Evolutionary conservation across 2,329 filamentous ascomycete species (phyloP), one percentile per base, ranked within the genome.

Genomic region (Talaromyces sp.): DNA sequence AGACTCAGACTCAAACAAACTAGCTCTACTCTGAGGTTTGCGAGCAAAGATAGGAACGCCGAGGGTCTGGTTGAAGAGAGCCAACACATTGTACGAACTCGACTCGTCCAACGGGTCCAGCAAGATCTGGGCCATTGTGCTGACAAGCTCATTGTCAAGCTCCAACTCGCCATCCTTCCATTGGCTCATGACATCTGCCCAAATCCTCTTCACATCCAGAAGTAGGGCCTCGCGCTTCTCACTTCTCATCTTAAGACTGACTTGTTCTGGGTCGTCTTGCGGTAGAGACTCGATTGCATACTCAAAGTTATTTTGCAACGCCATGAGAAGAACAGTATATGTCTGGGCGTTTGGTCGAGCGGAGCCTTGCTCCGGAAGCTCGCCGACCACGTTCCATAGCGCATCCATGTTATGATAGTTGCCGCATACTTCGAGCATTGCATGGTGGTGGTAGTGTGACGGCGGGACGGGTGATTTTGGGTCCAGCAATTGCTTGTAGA

Each of bases 391-490:
- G 60, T 84, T 83, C 82, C 95, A 96, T 67, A 98, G 78, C 16
- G 88, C 85, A 67, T 96, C 92, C 74, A 96, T 82, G 71, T 97
- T 89, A 12, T 82, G 74, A 4, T 90, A 88, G 61, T 86, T 83
- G 55, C 88, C 85, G 73, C 93, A 98, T 8, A 95, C 89, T 62
- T 88, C 87, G 52, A 99, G 79, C n/a, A 92, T 86, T 9, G 93
- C 91, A 72, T 99, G 99, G 65, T 91, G 87, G 71, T 98, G 95
- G 61, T 91, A 89, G 40, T 88, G 89, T 67, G 87, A 90, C 16
- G 90, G 89, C 65, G 87, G 82, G 57, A 96, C 80, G 7, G 82
- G 80, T 0, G 85, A 84, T 57, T 84, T 86, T 40, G 85, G 82
- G 4, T 81, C 82, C 44, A 83, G 82, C 78, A 98, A 89, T 60